Evolutionary conservation across 2,329 filamentous ascomycete genomes (phyloP), one percentile per base, ranked within the genome.

Genomic region (Aspergillus fumigatus): DNA sequence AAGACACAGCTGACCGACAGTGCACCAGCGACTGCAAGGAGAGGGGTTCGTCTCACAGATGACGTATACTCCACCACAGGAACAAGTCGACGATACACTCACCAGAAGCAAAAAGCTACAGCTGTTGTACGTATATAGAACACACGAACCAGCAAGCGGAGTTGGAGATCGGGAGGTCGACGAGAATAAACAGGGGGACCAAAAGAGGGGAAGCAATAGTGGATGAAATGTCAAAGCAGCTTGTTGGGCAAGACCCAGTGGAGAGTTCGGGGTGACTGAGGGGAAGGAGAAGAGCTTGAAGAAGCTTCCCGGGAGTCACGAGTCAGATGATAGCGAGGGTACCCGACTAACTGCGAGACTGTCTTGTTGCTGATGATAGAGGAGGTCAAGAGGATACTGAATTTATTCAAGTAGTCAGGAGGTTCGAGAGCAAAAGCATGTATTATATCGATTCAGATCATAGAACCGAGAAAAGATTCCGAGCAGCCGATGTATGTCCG

Each of bases 141-240:
- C 50, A 41, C 23, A 21, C 49, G 40, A 52, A 29, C 21, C 21
- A 47, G 56, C 32, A 49, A 48, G 25, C 47, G 23, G 43, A 17
- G 59, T 58, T 51, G 53, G 61, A 56, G 57, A 62, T 52, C 48
- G 54, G 51, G 32, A 58, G 59, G 25, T 55, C 14, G 50, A 51
- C 35, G 49, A 49, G 52, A 54, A 38, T 35, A 52, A 25, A 50
- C 48, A 41, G 25, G 53, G 54, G 45, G 53, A 52, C 51, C 43
- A 52, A 52, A 21, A 27, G 52, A 29, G 51, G 48, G 29, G 52
- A 45, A 56, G 38, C 35, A 40, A 23, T 25, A 27, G 10, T 48
- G 10, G 49, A 47, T 47, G 23, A 47, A 47, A 4, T 23, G 43
- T 25, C 19, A 1, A 11, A 47, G 43, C 43, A 47, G 21, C 19